Conservation (phyloP, 495 filamentous ascomycete species). For the Penicillium manginii region DNA sequence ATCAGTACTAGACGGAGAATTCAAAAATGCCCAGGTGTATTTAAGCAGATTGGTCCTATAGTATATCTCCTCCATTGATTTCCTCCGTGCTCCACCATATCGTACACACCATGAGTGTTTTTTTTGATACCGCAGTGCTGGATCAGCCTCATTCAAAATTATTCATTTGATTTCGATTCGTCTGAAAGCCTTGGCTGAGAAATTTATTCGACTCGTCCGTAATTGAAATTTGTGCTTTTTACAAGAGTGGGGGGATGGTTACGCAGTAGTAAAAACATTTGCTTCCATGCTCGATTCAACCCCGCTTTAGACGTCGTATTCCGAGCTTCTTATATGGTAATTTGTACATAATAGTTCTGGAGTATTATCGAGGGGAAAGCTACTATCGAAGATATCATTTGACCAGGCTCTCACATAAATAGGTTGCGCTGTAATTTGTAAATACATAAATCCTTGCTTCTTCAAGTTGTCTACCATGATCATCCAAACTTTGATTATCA, state of each 20-base stretch:
- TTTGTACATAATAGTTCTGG: not conserved
- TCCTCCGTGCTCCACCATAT: too few species aligned
- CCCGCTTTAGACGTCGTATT: slow-evolving; percentile 1
- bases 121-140: not conserved
- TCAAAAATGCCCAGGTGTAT: too few species aligned
- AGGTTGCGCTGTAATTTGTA: not conserved
- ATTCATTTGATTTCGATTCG: not conserved
- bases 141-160: not conserved
- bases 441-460: too few species aligned
- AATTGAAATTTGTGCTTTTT: too few species aligned
- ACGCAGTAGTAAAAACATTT: not conserved
- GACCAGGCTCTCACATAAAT: not conserved
- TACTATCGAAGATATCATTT: not conserved
- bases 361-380: not conserved
- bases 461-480: too few species aligned
- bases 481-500: too few species aligned
- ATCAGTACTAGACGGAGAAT: too few species aligned
- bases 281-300: not conserved
- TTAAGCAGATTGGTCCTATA: too few species aligned
- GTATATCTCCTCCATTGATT: too few species aligned
- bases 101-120: too few species aligned
- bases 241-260: not conserved
- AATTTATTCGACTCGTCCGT: not conserved
- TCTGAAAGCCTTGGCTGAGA: not conserved
- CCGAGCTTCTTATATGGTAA: not conserved